Percentiles rank a stretch among this genome's conserved stretches.
These are phyloP conservation scores for Blepharisma undulans DNA, from an alignment of 169 alveolate genomes.

Conservation along the genomic window DNA sequence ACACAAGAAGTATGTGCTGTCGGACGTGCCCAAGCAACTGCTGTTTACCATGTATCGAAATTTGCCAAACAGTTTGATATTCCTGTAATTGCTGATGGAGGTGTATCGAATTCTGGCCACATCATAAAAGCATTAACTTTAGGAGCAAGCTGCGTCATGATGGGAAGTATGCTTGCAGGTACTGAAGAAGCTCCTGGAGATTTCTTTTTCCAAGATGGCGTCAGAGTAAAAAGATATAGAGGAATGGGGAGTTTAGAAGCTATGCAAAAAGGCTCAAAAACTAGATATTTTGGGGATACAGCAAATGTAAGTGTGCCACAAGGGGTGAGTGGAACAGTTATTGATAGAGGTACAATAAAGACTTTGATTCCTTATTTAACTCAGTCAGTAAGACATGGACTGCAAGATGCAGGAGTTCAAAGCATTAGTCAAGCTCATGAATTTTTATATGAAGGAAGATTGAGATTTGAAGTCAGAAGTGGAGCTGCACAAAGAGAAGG, in stretches of 20 bases:
- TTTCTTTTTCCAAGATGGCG: slow-evolving; percentile 87
- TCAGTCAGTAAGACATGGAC: slow-evolving; percentile 41
- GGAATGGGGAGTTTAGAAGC: slow-evolving; percentile 92
- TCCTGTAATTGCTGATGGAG: slow-evolving; percentile 95
- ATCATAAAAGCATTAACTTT: slow-evolving; percentile 90
- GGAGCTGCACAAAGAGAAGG: slow-evolving; percentile 44
- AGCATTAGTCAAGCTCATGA: slow-evolving; percentile 43
- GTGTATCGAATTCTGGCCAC: slow-evolving; percentile 92
- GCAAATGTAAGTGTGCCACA: not conserved
- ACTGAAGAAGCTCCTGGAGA: slow-evolving; percentile 95
- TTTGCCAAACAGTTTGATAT: slow-evolving; percentile 81
- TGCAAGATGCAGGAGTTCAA: slow-evolving; percentile 45
- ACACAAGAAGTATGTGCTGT: slow-evolving; percentile 91
- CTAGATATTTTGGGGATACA: slow-evolving; percentile 48
- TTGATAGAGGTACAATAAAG: slow-evolving; percentile 44
- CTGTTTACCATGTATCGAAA: slow-evolving; percentile 90
- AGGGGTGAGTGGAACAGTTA: slow-evolving; percentile 48
- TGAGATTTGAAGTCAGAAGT: slow-evolving; percentile 43
- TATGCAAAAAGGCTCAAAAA: slow-evolving; percentile 65
- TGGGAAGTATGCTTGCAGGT: slow-evolving; percentile 91
- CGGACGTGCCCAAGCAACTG: slow-evolving; percentile 92
- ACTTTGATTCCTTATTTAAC: slow-evolving; percentile 42
- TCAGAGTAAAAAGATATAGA: slow-evolving; percentile 81
- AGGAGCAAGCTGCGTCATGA: slow-evolving; percentile 94
- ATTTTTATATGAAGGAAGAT: not conserved